Evolutionary conservation across 805 yeast genomes (phyloP), one percentile per base, ranked within the genome.

Genomic region (Crinitomyces ghanaensis): DNA sequence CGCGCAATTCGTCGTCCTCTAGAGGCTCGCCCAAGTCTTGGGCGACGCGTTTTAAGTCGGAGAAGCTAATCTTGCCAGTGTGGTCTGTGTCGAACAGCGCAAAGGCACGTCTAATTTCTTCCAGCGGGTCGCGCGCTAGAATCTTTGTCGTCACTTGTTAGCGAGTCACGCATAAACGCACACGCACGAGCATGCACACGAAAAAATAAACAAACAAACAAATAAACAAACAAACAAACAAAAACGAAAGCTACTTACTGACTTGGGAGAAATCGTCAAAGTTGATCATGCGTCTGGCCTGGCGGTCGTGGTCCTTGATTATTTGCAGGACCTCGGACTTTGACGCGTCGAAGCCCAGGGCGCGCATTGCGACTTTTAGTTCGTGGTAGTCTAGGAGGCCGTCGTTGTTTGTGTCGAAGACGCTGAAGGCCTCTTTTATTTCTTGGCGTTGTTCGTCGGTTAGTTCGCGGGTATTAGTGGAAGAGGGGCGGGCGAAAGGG

Each of bases 381-480:
- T 88, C 97, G 50, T 91, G 97, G 54, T 81, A 88, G 49, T 91
- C 96, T 33, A 91, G 65, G 43, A 66, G 70, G 3, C 95, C 93
- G 54, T 91, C 97, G 39, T 73, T 74, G 57, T 91, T 84, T 80
- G 83, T 77, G 51, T 91, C 98, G 56, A 91, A 91, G 20, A 88
- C 63, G 31, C 66, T 45, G 54, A 61, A 65, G 2, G 96, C 96
- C 51, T 86, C 96, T 40, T 84, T 66, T 44, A 86, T 83, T 52
- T 88, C 95, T 49, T 81, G 91, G 44, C 78, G 79, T 53, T 85
- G 94, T 48, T 85, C 95, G 36, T 81, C 83, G 39, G 82, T 61
- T 26, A 85, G 63, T 46, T 83, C 93, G 28, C 50, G 11, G 15
- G 28, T 34, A 12, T 33, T 30, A 6, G 22, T 33, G 33, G 22